Base-by-base conservation (phyloP, 495 filamentous ascomycete genomes). In the Cudoniella acicularis region DNA sequence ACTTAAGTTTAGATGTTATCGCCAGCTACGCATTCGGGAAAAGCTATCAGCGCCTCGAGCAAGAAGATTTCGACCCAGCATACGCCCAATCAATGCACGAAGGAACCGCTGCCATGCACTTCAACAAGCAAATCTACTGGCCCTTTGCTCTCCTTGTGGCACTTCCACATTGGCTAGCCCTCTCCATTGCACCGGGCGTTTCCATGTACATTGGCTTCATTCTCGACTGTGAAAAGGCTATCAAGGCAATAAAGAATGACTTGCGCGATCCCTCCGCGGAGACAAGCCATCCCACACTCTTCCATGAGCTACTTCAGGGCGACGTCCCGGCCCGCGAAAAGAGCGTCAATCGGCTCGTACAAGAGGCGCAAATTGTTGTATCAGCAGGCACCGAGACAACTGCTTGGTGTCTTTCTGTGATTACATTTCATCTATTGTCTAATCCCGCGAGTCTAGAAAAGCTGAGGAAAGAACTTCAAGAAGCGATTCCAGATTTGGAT, bases 381-480 rank as follows among this genome's bases (percentile, higher is more conserved):
- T 22, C 60, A 56, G 55, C 55, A 24, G 60, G 60, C 8, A 58
- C 47, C 16, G 21, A 54, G n/a, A 63, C 60, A 1, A 59, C 56
- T 20, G 18, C 49, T 10, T 63, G 55, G 55, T 52, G 54, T 1
- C 43, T 59, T 2, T 49, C 55, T 3, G 27, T 59, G 13, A 42
- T 50, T 21, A 41, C 41, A 11, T 77, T 65, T 56, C 67, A 71
- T 45, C 52, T 77, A 9, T 64, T 73, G 20, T 46, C 53, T 4
- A 56, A 67, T 17, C 72, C 72, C 0, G 30, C 23, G 0, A 60
- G 69, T 2, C 65, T 71, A 36, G 13, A 52, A 10, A 57, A 65
- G n/a, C 65, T 76, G 23, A 69, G 65, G 52, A 26, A 64, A 8
- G 73, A 73, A 17, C 56, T 76, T 22, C 18, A 40, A 0, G 23